phyloP scores from a whole-genome alignment of 257 asterid genomes.

The Solanum pimpinellifolium region DNA sequence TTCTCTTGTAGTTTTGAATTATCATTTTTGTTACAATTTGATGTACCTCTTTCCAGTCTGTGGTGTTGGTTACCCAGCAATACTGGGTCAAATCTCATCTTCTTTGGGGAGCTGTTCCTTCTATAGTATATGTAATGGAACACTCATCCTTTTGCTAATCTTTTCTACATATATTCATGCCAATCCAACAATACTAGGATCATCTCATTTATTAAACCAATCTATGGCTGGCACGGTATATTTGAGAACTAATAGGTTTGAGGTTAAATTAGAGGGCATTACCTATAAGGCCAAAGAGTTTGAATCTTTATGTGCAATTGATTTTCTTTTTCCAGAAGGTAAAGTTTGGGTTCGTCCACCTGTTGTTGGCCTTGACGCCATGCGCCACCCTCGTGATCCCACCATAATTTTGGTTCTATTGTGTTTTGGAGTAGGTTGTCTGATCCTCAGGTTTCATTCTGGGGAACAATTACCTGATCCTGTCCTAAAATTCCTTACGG shows the following conservation, averaged over 20 bases:
- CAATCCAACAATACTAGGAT: background rate
- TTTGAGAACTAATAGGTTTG: slow-evolving; percentile 60
- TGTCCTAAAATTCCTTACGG: slow-evolving; percentile 42
- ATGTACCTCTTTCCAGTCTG: background rate
- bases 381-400: slow-evolving; percentile 78
- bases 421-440: slow-evolving; percentile 73
- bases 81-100: background rate
- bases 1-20: background rate
- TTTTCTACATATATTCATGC: background rate
- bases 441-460: slow-evolving; percentile 40
- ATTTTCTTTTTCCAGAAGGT: slow-evolving; percentile 72
- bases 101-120: background rate
- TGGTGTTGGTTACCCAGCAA: background rate
- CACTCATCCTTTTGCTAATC: background rate
- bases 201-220: background rate
- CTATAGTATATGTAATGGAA: background rate
- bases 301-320: slow-evolving; percentile 50
- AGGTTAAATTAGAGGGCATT: slow-evolving; percentile 81
- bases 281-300: slow-evolving; percentile 66
- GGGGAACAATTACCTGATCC: slow-evolving; percentile 45
- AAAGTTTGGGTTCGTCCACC: slow-evolving; percentile 56
- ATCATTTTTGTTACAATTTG: background rate
- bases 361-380: slow-evolving; percentile 71
- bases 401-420: slow-evolving; percentile 38
- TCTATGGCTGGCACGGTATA: slow-evolving; percentile 73